Evolutionary conservation across 1,284 basidiomycete genomes (phyloP), one percentile per base, ranked within the genome.

Genomic region (Ganoderma sinense): DNA sequence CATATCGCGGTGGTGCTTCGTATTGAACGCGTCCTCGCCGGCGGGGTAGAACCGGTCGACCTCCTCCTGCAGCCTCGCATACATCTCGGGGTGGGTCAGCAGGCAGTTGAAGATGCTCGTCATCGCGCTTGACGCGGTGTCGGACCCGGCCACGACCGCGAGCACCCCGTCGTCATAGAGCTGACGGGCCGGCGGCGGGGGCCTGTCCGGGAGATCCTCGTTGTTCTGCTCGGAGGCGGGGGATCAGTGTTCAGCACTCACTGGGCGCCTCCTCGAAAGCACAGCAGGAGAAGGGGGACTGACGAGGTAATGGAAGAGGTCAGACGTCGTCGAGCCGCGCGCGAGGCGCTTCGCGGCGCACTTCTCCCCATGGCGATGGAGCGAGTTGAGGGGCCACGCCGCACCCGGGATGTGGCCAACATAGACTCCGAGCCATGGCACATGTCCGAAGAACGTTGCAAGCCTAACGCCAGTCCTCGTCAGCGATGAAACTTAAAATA

Each of bases 121-220:
- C 8, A 80, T 64, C 2, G 73, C 67, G 29, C 69, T 72, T 26
- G 77, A 71, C 3, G 78, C 78, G 1, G 81, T 82, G 65, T 82
- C 81, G 4, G 81, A 78, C 20, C 81, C 81, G 23, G 77, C 77
- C 18, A 77, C 70, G 39, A 77, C 70, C 2, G 74, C 74, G 20
- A 77, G 71, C 7, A 65, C 60, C 4, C 71, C 73, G 40, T 77
- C 74, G 5, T 71, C 67, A 18, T 74, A 63, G 26, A 76, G 74
- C 48, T 71, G 70, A 8, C 64, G 41, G 3, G 72, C 67, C 5
- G 73, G 72, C 14, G 69, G 67, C 6, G 67, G 64, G 8, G 68
- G 55, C 26, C 67, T 66, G 31, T 74, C 71, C 4, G 68, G 64
- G 18, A 69, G 71, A 40, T 75, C 75, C 41, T 77, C 76, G 59